These are phyloP conservation scores for Pythium apleroticum DNA, from an alignment of 352 stramenopile genomes.

Conservation along the genomic window DNA sequence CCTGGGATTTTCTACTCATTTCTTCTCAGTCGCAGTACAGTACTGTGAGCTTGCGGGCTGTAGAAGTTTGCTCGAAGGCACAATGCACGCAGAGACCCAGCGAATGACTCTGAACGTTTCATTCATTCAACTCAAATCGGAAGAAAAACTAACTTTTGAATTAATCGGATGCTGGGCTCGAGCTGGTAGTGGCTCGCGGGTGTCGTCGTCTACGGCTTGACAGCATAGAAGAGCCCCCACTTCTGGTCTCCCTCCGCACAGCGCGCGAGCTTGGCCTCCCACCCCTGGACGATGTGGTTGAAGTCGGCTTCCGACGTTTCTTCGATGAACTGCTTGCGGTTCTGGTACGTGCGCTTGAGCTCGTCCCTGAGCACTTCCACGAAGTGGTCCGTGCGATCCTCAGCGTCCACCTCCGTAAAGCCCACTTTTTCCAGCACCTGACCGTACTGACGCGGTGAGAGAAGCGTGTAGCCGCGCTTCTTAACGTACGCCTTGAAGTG, in stretches of 20 bases:
- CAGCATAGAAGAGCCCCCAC: conserved; percentile 38
- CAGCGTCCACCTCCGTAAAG: conserved; percentile 29
- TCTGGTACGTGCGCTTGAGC: conserved; percentile 31
- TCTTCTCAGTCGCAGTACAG: no score
- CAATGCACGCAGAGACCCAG: no score
- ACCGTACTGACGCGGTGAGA: conserved; percentile 35
- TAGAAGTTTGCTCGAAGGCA: no score
- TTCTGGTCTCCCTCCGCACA: conserved; percentile 43
- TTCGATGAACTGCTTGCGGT: conserved; percentile 35
- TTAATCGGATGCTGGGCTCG: no score
- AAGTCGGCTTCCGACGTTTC: conserved; percentile 40
- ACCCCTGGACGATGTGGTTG: conserved; percentile 38
- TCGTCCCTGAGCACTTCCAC: conserved; percentile 33
- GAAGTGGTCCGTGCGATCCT: conserved; percentile 42
- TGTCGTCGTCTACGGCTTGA: conserved; percentile 32
- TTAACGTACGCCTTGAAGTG: conserved; percentile 39
- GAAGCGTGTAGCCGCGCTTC: conserved; percentile 32
- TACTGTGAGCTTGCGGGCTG: no score
- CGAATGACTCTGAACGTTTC: no score
- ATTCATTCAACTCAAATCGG: no score
- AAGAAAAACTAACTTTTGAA: no score
- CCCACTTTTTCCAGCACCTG: conserved; percentile 26
- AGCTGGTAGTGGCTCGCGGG: no score
- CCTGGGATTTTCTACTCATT: no score
- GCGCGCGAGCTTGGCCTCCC: conserved; percentile 38